Base-by-base conservation (phyloP, 257 asterid species). In the Rhazya stricta region DNA sequence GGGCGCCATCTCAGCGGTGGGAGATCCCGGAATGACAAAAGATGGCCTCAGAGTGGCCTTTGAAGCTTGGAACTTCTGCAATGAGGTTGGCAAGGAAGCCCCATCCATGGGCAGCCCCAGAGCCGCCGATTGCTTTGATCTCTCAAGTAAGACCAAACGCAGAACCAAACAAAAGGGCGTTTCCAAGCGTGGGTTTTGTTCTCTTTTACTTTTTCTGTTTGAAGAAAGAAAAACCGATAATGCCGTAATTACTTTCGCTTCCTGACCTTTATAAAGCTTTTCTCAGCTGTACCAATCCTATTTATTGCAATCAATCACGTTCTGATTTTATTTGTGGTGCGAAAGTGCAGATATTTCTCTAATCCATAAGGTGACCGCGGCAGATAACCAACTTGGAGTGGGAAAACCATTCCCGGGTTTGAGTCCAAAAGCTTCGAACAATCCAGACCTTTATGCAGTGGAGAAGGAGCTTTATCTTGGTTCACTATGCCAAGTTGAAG, bases 381-480 rank as follows among this genome's bases (percentile, higher is more conserved):
- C 69, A 0, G 93, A 87, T 46, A 91, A 91, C 85, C 81, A 68
- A 36, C 93, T 91, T 0, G 93, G 95, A 9, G 84, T 83, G 0
- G 96, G 91, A 27, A 74, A 77, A 15, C 57, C 84, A 60, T 84
- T 88, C 69, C 89, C 91, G 4, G 95, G 89, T 19, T 2, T 88
- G 73, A 29, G 73, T 39, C 73, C 79, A 3, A 62, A 77, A 13
- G 87, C 90, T 12, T 39, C 79, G 8, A 80, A 83, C 42, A 73
- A 89, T 45, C 86, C 89, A 0, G 93, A 91, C 78, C 84, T 86
- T 9, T 91, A 86, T 76, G 96, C 91, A 2, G 90, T 41, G 41
- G 89, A 81, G 80, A 91, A 91, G 84, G 97, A 91, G 81, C 73
- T 85, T 16, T 91, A 86, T 70, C 76, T 91, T 16, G 96, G 96